Base-by-base conservation (phyloP, 768 basidiomycete genomes). In the Tricholoma sp. region DNA sequence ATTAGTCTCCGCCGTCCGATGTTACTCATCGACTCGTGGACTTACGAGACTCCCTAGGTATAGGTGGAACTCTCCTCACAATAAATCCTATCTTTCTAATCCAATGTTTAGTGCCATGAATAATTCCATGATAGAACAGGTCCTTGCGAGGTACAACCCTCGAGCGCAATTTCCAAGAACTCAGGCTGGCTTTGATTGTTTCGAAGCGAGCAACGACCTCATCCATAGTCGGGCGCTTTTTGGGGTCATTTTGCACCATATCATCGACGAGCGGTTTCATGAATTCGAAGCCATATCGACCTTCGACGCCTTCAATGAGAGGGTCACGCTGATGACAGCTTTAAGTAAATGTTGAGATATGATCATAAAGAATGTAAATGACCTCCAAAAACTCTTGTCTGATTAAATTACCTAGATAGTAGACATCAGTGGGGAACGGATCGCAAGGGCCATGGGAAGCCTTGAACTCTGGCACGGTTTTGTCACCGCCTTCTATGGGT, bases 401-500 rank as follows among this genome's bases (percentile, higher is more conserved):
- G 24, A 76, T 64, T 1, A 67, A 20, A 28, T 76, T 75, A 0
- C 74, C 74, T 1, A 75, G 51, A 34, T 66, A 71, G 53, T 73
- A 76, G 8, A 75, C 60, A 42, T 76, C 76, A 0, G 64, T 68
- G 0, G 70, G 58, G 47, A 75, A 76, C 0, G 74, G 68, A 50
- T 75, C 55, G 11, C 68, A 57, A n/a, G 58, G 65, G 4, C 58
- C 54, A 2, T 60, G 36, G 2, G 45, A 20, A 1, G 55, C 55
- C 7, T 61, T 52, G 42, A 70, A 70, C 34, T 75, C 74, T 2
- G 73, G 73, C 1, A 72, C 72, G 2, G 69, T 59, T 54, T 68
- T 74, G 60, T 79, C 76, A 1, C 72, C 79, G 0, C 79, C 76
- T 39, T 62, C 61, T 0, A 71, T 65, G 0, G 71, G 69, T 6